Base-by-base conservation (phyloP, 306 rosid genomes). In the Glycine latifolia region DNA sequence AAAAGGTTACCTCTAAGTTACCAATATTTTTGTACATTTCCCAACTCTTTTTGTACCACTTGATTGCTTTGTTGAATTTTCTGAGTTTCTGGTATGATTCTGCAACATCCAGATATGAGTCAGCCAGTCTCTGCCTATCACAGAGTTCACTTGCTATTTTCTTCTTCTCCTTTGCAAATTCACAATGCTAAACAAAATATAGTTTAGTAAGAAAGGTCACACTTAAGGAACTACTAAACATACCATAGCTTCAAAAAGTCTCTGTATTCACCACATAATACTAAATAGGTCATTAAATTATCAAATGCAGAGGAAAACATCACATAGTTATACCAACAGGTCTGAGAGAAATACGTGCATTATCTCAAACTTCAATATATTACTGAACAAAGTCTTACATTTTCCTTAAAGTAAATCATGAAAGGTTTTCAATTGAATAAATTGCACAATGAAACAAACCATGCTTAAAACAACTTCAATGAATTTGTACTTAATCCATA, bases 21-120 rank as follows among this genome's bases (percentile, higher is more conserved):
- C 93, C 92, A 71, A 91, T 89, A 69, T 79, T 79, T 91, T 84
- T 84, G 91, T 83, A 93, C 75, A 73, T 76, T 79, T 93, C 89
- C 94, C 90, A 90, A 83, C 99, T 88, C 92, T 89, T 95, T 60
- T 13, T 79, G 90, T 87, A 90, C 98, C 98, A 93, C 86, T 93
- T 91, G 75, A 85, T 81, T 56, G 98, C 87, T 88, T 89, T 90
- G 72, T 86, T 81, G 77, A 90, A 93, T 61, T 88, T 85, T 68
- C 99, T 86, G 70, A 90, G 92, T 82, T 91, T 95, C 87, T 88
- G 86, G 54, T 92, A 93, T 76, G 99, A 92, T 78, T 88, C 96
- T 68, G 93, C 99, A 86, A 95, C 77, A 69, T 74, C 90, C 83
- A 88, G 62, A 84, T 80, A 90, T 63, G 97, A 87, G 81, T 93